phyloP scores from a whole-genome alignment of 2,329 filamentous ascomycete genomes.

The Grosmannia huntii region DNA sequence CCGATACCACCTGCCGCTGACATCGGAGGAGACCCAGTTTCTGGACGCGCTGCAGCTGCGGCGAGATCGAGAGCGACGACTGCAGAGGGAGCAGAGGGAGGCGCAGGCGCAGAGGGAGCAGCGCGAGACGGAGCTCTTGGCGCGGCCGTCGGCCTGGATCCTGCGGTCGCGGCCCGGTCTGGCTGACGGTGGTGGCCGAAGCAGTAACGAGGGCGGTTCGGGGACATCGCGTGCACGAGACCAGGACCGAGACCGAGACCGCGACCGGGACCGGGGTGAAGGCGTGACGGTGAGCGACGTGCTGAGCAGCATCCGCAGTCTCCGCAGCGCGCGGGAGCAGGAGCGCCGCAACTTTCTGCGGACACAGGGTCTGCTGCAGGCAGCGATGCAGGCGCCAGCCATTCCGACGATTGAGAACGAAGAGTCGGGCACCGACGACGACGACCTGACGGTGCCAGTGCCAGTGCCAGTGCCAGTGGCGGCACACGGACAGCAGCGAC shows the following conservation, averaged over 20 bases:
- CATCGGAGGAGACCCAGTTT: conserved; percentile 40
- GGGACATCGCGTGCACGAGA: neutral
- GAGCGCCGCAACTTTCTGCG: conserved; percentile 6
- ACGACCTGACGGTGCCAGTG: neutral
- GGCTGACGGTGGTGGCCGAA: neutral
- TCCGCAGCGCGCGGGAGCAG: conserved; percentile 18
- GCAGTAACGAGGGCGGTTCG: neutral
- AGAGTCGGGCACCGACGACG: neutral
- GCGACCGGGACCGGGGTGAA: conserved; percentile 18
- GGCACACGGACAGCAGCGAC: neutral
- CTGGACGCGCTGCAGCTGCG: conserved; percentile 43
- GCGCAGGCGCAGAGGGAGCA: neutral
- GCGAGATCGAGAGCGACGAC: conserved; percentile 27
- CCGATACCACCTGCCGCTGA: conserved; percentile 36
- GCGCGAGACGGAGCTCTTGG: neutral
- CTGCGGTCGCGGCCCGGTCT: conserved; percentile 1
- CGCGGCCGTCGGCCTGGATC: conserved; percentile 4
- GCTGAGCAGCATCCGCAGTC: conserved; percentile 23
- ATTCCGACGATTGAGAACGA: conserved; percentile 1
- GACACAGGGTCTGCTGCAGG: neutral
- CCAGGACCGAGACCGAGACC: neutral
- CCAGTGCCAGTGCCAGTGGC: neutral
- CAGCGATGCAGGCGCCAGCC: neutral
- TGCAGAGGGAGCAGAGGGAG: neutral
- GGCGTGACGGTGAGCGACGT: conserved; percentile 25